A percentile compares a stretch with the other conserved stretches of the same genome.
These are phyloP conservation scores for Casuarina cunninghamiana DNA, from an alignment of 306 rosid species.

Conservation along the genomic window DNA sequence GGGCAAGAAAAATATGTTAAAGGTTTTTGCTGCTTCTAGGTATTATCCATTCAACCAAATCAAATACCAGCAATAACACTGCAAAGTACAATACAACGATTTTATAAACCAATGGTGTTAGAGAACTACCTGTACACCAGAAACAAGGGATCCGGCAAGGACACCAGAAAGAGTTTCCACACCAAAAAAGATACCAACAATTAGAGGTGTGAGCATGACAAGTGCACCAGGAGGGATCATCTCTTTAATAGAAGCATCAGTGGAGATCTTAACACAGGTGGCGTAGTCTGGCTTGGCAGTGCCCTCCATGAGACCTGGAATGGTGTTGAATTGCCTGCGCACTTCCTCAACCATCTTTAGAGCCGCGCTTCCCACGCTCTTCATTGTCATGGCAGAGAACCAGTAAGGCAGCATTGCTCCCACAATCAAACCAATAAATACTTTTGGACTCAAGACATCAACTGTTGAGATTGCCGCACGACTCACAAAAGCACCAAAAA, in stretches of 20 bases:
- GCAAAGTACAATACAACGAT: background rate
- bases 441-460: constrained; percentile 88
- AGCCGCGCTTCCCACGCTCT: constrained; percentile 98
- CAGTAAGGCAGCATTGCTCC: constrained; percentile 99
- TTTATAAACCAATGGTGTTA: background rate
- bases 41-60: background rate
- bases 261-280: constrained; percentile 89
- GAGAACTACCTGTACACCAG: constrained; percentile 84
- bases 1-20: background rate
- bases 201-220: constrained; percentile 93
- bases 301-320: constrained; percentile 95
- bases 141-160: constrained; percentile 89
- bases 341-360: constrained; percentile 99
- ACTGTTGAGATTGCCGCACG: constrained; percentile 71
- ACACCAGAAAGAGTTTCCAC: constrained; percentile 97
- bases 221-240: constrained; percentile 98
- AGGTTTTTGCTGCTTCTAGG: background rate
- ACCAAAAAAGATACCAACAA: constrained; percentile 88
- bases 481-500: constrained; percentile 97
- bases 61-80: background rate
- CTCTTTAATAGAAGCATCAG: constrained; percentile 92
- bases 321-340: constrained; percentile 86
- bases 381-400: constrained; percentile 99
- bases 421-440: constrained; percentile 81
- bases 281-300: constrained; percentile 91